Percentiles rank a stretch among this genome's conserved stretches.
These are phyloP conservation scores for Elymus sibiricus DNA, from an alignment of 176 grass and related monocot species.

Conservation along the genomic window DNA sequence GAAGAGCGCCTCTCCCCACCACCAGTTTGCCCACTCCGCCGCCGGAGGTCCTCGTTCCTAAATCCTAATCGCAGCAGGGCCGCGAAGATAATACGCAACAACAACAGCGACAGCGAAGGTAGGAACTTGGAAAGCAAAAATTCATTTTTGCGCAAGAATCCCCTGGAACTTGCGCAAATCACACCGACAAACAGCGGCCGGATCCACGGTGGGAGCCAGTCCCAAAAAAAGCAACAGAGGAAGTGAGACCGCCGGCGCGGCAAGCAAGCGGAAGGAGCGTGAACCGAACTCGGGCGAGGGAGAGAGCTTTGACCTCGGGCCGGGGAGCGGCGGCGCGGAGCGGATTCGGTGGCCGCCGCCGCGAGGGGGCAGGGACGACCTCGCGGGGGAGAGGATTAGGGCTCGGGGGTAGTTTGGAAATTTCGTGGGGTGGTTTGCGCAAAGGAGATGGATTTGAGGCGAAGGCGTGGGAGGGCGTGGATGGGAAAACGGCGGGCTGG, in stretches of 20 bases:
- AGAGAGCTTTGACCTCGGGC: not conserved
- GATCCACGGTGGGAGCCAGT: not conserved
- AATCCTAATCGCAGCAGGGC: conserved; percentile 5
- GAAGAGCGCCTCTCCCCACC: not conserved
- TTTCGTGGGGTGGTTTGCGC: conserved; percentile 18
- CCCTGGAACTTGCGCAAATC: conserved; percentile 33
- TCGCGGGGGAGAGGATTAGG: conserved; percentile 1
- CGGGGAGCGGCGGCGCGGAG: not conserved
- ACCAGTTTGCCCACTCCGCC: not conserved
- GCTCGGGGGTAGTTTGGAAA: not conserved
- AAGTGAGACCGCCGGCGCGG: not conserved
- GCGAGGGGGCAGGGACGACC: not conserved
- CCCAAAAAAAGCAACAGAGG: not conserved
- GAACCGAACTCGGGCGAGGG: not conserved
- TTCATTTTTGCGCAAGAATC: conserved; percentile 39
- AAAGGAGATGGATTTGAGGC: not conserved
- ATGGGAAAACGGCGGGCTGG: not conserved
- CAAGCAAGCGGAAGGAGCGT: not conserved
- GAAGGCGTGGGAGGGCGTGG: not conserved
- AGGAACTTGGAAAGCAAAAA: not conserved
- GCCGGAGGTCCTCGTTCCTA: not conserved
- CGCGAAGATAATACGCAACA: conserved; percentile 23
- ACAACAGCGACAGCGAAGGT: not conserved
- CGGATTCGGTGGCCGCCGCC: not conserved
- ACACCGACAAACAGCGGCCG: not conserved